Percentiles rank a stretch among this genome's conserved stretches.
These are phyloP conservation scores for Solanum bulbocastanum DNA, from an alignment of 257 asterid species.

Conservation along the genomic window DNA sequence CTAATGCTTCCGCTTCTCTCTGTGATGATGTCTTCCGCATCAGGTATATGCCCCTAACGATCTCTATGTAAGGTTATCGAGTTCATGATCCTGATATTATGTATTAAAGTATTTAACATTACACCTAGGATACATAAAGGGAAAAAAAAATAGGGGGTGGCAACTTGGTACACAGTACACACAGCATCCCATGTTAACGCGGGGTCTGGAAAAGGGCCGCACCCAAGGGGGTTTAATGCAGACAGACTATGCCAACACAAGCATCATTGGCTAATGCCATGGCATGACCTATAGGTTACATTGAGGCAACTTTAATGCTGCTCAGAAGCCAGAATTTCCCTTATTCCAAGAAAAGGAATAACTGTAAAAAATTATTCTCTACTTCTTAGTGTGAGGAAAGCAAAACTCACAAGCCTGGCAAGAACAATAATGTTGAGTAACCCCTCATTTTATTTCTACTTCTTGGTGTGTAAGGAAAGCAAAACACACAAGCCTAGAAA, in stretches of 20 bases:
- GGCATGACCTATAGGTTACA: background rate
- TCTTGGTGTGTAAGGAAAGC: background rate
- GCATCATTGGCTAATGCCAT: background rate
- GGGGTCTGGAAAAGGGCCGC: background rate
- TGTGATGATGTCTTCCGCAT: too few relatives aligned
- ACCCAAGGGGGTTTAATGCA: background rate
- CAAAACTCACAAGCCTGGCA: background rate
- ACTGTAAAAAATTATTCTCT: background rate
- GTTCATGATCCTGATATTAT: too few relatives aligned
- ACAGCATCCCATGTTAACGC: background rate
- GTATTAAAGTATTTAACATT: too few relatives aligned
- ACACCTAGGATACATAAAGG: background rate
- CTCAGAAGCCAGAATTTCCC: background rate
- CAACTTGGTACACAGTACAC: background rate
- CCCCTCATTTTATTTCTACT: background rate
- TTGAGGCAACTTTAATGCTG: background rate
- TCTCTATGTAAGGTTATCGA: too few relatives aligned
- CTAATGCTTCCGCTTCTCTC: too few relatives aligned
- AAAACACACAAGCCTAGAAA: background rate
- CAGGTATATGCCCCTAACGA: too few relatives aligned
- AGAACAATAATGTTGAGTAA: background rate
- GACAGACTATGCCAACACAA: background rate
- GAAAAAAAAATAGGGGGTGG: background rate
- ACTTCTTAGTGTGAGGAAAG: background rate
- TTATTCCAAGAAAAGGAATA: background rate